These are phyloP conservation scores for Lunasporangiospora selenospora DNA, from an alignment of 192 early-diverging fungal species.

Conservation along the genomic window DNA sequence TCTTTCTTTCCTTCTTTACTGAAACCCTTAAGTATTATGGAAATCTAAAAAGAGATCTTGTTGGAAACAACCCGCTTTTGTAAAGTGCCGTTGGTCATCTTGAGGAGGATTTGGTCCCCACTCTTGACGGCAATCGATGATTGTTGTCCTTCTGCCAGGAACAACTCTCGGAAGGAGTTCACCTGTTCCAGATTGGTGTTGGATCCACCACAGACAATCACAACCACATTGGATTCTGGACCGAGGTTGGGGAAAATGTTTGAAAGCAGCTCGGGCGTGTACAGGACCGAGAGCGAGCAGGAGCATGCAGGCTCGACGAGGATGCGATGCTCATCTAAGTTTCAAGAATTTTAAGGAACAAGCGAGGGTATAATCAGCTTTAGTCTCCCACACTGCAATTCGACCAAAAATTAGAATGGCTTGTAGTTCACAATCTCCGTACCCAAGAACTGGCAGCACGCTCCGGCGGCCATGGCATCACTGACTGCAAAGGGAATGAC, in stretches of 20 bases:
- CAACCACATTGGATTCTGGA: conserved; percentile 63
- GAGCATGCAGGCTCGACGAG: conserved; percentile 69
- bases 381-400: too few relatives aligned
- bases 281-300: conserved; percentile 65
- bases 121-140: conserved; percentile 74
- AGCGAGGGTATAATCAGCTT: too few relatives aligned
- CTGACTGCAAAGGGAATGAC: conserved; percentile 63
- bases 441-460: conserved; percentile 61
- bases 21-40: too few relatives aligned
- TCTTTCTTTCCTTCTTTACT: too few relatives aligned
- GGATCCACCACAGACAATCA: conserved; percentile 73
- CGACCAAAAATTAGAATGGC: too few relatives aligned
- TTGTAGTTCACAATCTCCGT: too few relatives aligned
- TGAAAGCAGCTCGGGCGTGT: conserved; percentile 61
- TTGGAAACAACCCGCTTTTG: too few relatives aligned
- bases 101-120: conserved; percentile 69
- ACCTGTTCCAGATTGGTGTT: conserved; percentile 67
- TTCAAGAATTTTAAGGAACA: too few relatives aligned
- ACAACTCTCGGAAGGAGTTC: conserved; percentile 62
- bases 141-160: conserved; percentile 46
- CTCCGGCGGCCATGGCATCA: conserved; percentile 63
- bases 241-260: conserved; percentile 67
- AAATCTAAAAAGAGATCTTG: too few relatives aligned
- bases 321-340: conserved; percentile 63
- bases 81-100: conserved; percentile 54